Evolutionary conservation across 2,329 filamentous ascomycete genomes (phyloP).

Genomic region (Westerdykella aurantiaca): DNA sequence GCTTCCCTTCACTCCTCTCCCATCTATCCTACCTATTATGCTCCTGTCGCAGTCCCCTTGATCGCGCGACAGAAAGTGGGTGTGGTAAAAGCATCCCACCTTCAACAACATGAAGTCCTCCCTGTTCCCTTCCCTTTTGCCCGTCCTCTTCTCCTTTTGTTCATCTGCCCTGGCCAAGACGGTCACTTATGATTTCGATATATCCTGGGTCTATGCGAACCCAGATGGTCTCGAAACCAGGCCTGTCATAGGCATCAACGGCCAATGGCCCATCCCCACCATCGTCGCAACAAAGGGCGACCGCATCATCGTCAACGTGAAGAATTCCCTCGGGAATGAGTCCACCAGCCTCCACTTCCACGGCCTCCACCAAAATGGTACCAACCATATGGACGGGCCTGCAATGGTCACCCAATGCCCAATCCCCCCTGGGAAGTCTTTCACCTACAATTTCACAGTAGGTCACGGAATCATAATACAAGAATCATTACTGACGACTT

Average conservation of each 20-base stretch:
- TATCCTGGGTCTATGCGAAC: constrained; percentile 51
- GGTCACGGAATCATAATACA: constrained; percentile 18
- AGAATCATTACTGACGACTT: constrained; percentile 31
- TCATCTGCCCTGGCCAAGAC: constrained; percentile 22
- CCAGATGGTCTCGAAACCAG: constrained; percentile 49
- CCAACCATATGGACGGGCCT: constrained; percentile 68
- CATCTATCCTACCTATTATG: no score
- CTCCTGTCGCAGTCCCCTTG: no score
- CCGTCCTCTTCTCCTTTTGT: constrained; percentile 4
- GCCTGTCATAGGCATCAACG: constrained; percentile 64
- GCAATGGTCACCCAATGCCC: constrained; percentile 54
- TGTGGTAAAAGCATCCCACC: no score
- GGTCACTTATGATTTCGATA: constrained; percentile 48
- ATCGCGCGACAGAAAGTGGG: no score
- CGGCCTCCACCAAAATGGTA: constrained; percentile 70
- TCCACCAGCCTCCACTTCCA: constrained; percentile 69
- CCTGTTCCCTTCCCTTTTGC: neutral
- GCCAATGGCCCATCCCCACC: constrained; percentile 66
- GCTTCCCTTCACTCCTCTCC: no score
- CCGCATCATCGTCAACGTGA: constrained; percentile 60
- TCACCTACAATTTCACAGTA: constrained; percentile 64
- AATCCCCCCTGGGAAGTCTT: constrained; percentile 57
- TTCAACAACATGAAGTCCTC: no score
- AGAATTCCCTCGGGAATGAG: constrained; percentile 60
- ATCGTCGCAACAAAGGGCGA: constrained; percentile 71